A percentile compares a stretch with the other conserved stretches of the same genome.
Evolutionary conservation across 2,329 filamentous ascomycete genomes (phyloP).

Genomic region (Sporothrix dimorphospora): DNA sequence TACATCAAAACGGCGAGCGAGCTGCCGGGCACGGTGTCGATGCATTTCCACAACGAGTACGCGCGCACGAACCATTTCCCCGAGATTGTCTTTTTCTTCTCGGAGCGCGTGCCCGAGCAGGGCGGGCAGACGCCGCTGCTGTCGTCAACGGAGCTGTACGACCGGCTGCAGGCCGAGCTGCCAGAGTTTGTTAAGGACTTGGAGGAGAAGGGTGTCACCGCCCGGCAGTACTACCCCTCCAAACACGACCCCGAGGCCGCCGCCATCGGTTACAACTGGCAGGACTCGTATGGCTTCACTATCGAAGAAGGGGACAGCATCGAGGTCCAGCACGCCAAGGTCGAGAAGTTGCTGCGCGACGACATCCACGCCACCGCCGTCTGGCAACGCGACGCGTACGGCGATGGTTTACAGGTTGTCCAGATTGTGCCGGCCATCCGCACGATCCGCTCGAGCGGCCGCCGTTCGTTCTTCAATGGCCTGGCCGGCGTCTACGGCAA

Average conservation of each 20-base stretch:
- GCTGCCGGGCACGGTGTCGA: conserved; percentile 36
- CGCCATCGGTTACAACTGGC: conserved; percentile 31
- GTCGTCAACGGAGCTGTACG: conserved; percentile 36
- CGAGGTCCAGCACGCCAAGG: conserved; percentile 27
- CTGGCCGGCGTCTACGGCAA: conserved; percentile 30
- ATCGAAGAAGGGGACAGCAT: conserved; percentile 24
- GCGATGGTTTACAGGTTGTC: conserved; percentile 28
- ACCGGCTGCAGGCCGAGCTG: conserved; percentile 31
- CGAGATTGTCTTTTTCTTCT: conserved; percentile 38
- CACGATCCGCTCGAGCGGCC: conserved; percentile 23
- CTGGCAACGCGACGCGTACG: conserved; percentile 28
- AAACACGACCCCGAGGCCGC: conserved; percentile 30
- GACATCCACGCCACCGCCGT: conserved; percentile 23
- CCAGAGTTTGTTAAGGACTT: conserved; percentile 36
- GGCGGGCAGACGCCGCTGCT: conserved; percentile 38
- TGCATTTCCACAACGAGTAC: conserved; percentile 39
- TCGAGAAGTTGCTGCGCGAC: conserved; percentile 23
- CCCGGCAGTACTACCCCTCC: conserved; percentile 30
- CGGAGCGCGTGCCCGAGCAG: conserved; percentile 35
- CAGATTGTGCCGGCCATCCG: conserved; percentile 30
- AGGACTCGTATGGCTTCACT: conserved; percentile 31
- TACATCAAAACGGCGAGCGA: conserved; percentile 36
- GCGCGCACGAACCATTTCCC: conserved; percentile 37
- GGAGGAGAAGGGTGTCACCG: conserved; percentile 33
- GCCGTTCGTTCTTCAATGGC: conserved; percentile 26